Conservation (phyloP, 2,329 filamentous ascomycete species). For the Aureobasidium namibiae region DNA sequence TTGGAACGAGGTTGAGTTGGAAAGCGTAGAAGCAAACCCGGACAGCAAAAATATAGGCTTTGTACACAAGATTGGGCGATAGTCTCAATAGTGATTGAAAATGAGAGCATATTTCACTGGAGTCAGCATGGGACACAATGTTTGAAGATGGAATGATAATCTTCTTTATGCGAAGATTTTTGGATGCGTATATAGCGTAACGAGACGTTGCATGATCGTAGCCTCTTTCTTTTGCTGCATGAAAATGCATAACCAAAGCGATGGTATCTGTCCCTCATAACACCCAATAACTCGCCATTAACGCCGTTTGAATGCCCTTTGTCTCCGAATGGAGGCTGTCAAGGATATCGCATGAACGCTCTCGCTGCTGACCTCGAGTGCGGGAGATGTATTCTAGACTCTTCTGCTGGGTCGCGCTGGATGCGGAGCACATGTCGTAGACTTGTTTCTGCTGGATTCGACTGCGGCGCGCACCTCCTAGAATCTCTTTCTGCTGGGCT, state of each 20-base stretch:
- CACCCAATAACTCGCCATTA: not conserved
- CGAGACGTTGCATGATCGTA: not conserved
- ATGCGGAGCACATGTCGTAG: constrained; percentile 63
- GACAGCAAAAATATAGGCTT: too few species aligned
- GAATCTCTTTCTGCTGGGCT: constrained; percentile 57
- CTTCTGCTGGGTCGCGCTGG: constrained; percentile 66
- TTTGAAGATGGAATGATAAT: not conserved
- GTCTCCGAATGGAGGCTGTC: not conserved
- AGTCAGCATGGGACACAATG: not conserved
- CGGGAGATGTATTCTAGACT: too few species aligned
- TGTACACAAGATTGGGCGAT: too few species aligned
- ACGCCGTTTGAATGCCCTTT: not conserved
- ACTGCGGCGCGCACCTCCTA: too few species aligned
- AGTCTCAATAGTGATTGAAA: too few species aligned
- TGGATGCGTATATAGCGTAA: not conserved
- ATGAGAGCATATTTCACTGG: too few species aligned
- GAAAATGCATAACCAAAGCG: not conserved
- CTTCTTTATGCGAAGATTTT: not conserved
- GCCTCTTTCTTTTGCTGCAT: not conserved
- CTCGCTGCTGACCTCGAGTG: too few species aligned
- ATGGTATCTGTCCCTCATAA: constrained; percentile 2
- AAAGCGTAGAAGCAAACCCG: too few species aligned
- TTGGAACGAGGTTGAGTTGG: too few species aligned
- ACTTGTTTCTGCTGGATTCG: too few species aligned
- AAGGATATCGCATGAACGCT: too few species aligned